Evolutionary conservation across 192 early-diverging fungal genomes (phyloP).

Genomic region (Thamnidium elegans): DNA sequence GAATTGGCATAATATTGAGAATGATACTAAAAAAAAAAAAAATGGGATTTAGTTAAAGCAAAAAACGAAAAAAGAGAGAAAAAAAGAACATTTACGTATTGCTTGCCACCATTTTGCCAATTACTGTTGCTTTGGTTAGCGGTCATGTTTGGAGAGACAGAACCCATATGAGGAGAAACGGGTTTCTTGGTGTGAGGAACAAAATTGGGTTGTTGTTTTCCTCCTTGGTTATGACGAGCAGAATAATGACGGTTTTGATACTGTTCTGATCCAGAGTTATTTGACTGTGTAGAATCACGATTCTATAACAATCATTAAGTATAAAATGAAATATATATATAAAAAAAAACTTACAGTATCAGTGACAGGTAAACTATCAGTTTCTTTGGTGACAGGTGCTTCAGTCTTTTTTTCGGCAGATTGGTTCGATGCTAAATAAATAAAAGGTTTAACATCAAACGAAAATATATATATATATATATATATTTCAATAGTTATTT

Average conservation of each 20-base stretch:
- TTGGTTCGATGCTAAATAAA: conserved; percentile 10
- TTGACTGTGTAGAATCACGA: conserved; percentile 31
- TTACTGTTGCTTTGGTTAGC: conserved; percentile 17
- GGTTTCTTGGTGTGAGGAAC: conserved; percentile 32
- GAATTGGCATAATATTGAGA: neutral
- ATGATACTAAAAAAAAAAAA: too few species aligned
- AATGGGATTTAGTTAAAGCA: too few species aligned
- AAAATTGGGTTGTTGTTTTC: conserved; percentile 34
- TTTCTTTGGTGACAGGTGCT: conserved; percentile 19
- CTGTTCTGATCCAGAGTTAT: conserved; percentile 31
- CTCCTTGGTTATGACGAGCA: conserved; percentile 28
- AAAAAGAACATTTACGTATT: conserved; percentile 15
- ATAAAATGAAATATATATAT: neutral
- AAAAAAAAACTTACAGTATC: conserved; percentile 21
- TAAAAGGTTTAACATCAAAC: too few species aligned
- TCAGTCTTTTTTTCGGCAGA: conserved; percentile 25
- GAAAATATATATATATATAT: too few species aligned
- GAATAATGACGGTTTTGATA: conserved; percentile 34
- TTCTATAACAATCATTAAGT: neutral
- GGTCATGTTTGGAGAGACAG: conserved; percentile 30
- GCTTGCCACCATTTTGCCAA: conserved; percentile 16
- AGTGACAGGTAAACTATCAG: conserved; percentile 26
- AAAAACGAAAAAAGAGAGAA: conserved; percentile 10
- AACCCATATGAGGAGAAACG: conserved; percentile 28
- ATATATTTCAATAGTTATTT: too few species aligned